Evolutionary conservation across 2,329 filamentous ascomycete genomes (phyloP), one percentile per base, ranked within the genome.

Genomic region (Pseudogymnoascus sp.): DNA sequence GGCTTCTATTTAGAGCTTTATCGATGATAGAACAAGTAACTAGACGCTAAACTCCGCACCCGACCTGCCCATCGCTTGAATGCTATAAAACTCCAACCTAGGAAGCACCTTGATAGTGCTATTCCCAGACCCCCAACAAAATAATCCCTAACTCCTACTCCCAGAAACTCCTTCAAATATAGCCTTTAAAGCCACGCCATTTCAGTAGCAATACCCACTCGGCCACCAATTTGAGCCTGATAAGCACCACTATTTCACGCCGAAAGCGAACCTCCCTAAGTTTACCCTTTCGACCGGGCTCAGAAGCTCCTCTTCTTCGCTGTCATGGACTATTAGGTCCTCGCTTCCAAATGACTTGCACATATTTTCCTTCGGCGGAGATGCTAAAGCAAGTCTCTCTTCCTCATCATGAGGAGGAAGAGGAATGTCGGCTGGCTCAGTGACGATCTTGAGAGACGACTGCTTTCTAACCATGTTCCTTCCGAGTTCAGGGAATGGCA

Each of bases 311-410:
- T 73, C 72, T 42, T 66, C 78, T 43, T 83, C 80, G 60, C 79
- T 82, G 63, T 79, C 76, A 18, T 78, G 79, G 40, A 82, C 70
- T 18, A 84, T 77, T 38, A 78, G 68, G 66, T 84, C 81, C 67
- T 84, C 81, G 64, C 81, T 83, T 2, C 81, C 81, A 49, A 56
- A 56, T 4, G 49, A 28, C 5, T 56, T 56, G 16, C 49, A 18
- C 25, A 6, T 34, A 56, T 56, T 56, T 28, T 56, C 49, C 28
- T 56, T 56, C 7, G 73, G 68, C 6, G 72, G 46, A 37, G 37
- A 56, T 46, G 62, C 63, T 37, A 70, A 60, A 36, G 67, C 63
- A 4, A 65, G 63, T 34, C 62, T 70, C 62, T 71, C 68, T 2
- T 34, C 61, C 3, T 70, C 64, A 56, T 70, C 62, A 42, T 36